phyloP scores from a whole-genome alignment of 352 stramenopile species.

The Pythium dissimile region DNA sequence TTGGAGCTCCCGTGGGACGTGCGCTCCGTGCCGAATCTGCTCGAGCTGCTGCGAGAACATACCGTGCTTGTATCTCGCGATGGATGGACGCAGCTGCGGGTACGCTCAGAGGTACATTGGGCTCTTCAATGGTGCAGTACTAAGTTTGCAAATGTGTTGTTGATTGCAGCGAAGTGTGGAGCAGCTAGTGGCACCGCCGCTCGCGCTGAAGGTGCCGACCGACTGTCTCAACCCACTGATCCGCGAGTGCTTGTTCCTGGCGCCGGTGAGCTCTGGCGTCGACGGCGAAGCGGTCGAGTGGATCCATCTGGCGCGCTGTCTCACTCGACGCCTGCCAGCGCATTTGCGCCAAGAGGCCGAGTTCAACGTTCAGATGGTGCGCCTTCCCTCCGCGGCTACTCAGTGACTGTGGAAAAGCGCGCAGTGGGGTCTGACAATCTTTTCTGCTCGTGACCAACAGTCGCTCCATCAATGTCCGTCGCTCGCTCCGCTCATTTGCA shows the following conservation, averaged over 20 bases:
- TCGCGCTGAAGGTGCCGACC: background rate
- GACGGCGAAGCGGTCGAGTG: constrained; percentile 40
- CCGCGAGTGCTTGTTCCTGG: constrained; percentile 57
- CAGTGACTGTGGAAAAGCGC: too few species aligned
- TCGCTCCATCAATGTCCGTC: constrained; percentile 55
- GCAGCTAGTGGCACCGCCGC: constrained; percentile 1
- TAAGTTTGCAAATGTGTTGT: background rate
- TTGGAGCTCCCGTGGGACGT: constrained; percentile 65
- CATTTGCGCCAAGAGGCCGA: constrained; percentile 64
- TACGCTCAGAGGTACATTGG: too few species aligned
- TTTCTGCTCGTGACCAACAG: constrained; percentile 18
- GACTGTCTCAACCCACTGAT: constrained; percentile 46
- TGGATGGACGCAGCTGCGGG: constrained; percentile 57
- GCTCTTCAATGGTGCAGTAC: too few species aligned
- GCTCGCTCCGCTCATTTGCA: constrained; percentile 41
- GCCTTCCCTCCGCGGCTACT: background rate
- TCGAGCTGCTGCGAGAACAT: constrained; percentile 58
- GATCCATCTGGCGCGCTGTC: constrained; percentile 45
- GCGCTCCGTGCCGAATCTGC: constrained; percentile 46
- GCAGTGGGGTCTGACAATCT: too few species aligned
- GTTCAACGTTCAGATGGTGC: constrained; percentile 79
- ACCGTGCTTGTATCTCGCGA: constrained; percentile 32
- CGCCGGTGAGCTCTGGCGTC: constrained; percentile 13
- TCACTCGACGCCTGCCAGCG: constrained; percentile 48
- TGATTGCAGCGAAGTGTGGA: constrained; percentile 15